Base-by-base conservation (phyloP, 306 rosid species). In the Vigna unguiculata region DNA sequence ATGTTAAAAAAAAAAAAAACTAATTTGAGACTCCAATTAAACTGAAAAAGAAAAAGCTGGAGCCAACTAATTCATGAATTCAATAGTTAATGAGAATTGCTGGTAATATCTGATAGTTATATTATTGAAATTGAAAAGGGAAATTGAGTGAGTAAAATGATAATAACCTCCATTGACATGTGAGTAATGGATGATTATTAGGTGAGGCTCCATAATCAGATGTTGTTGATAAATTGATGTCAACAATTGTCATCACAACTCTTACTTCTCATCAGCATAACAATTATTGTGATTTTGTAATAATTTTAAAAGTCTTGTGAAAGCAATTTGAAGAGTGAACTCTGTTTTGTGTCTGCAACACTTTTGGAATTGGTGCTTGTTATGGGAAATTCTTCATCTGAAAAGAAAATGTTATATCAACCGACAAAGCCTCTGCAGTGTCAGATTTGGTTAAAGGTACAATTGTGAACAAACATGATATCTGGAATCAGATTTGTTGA, bases 191-290 rank as follows among this genome's bases (percentile, higher is more conserved):
- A 5, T 17, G 53, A 32, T 69, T 72, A 32, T 69, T 72, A 63
- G 74, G 83, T 79, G 53, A 63, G 28, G 83, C 30, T 62, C 25
- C 57, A 52, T 52, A 72, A 61, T 79, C 78, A 40, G 67, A 52
- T 63, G 4, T 71, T 72, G 74, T 52, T 79, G 74, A 63, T 71
- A 62, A 62, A 51, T 71, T 79, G 47, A 62, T 72, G 28, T 78
- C 72, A 59, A 61, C 63, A 22, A 62, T 40, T 71, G 43, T 79
- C 66, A 49, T 25, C 47, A 61, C 24, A 59, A 59, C 12, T 62
- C 57, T 45, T 61, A 45, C 22, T 43, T 43, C 36, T n/a, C 43
- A 60, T 60, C 47, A 55, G 45, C 59, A 34, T 36, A 54, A 77
- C 41, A n/a, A 25, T 25, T 77, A 41, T 67, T 62, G 28, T 68